phyloP scores from a whole-genome alignment of 2,329 filamentous ascomycete species.

The Alternaria metachromatica region DNA sequence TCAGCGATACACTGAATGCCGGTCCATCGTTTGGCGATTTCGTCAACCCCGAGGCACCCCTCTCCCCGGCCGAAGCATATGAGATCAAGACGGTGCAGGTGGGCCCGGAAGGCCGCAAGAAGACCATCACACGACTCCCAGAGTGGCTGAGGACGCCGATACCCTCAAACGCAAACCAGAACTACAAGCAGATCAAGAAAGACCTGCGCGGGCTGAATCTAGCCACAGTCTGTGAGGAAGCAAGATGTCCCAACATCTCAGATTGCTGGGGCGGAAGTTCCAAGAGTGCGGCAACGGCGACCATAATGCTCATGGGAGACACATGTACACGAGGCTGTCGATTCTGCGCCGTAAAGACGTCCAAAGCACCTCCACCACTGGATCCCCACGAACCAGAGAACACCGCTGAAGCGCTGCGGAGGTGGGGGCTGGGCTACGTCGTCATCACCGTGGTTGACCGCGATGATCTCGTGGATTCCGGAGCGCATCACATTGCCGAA shows the following conservation, averaged over 20 bases:
- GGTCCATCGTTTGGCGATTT: conserved; percentile 72
- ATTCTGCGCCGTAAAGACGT: conserved; percentile 97
- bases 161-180: conserved; percentile 77
- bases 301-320: conserved; percentile 99
- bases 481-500: conserved; percentile 88
- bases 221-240: conserved; percentile 97
- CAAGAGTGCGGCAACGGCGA: conserved; percentile 91
- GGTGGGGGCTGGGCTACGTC: conserved; percentile 96
- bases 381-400: conserved; percentile 97
- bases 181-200: conserved; percentile 94
- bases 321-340: conserved; percentile 95
- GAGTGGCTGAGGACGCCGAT: conserved; percentile 97
- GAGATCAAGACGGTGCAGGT: conserved; percentile 67
- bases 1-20: conserved; percentile 68
- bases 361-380: conserved; percentile 74
- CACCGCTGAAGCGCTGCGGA: conserved; percentile 86
- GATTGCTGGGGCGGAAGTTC: conserved; percentile 95
- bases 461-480: conserved; percentile 88
- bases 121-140: conserved; percentile 76
- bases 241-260: conserved; percentile 94
- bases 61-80: conserved; percentile 61
- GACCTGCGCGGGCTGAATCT: conserved; percentile 88
- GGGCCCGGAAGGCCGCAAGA: conserved; percentile 67
- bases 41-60: conserved; percentile 55
- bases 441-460: conserved; percentile 93